phyloP scores from a whole-genome alignment of 306 rosid species.

The Prosopis cineraria region DNA sequence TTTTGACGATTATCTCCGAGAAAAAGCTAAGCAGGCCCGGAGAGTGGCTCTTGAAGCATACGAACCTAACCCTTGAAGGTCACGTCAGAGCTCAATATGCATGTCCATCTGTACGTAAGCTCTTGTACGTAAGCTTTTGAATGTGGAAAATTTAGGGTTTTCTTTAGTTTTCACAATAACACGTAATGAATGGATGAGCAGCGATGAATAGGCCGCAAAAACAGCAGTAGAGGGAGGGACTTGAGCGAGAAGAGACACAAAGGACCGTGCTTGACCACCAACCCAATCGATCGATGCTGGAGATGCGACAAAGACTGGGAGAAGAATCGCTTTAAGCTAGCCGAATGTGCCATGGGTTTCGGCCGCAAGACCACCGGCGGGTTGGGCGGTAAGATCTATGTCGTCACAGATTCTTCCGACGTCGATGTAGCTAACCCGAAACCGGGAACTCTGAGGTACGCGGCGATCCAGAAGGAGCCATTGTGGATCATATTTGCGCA shows the following conservation, averaged over 20 bases:
- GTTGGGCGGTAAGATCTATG: slow-evolving; percentile 36
- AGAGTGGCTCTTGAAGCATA: slow-evolving; percentile 46
- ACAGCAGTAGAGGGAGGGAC: slow-evolving; percentile 49
- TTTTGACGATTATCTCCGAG: slow-evolving; percentile 42
- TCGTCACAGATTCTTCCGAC: slow-evolving; percentile 55
- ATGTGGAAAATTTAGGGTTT: neutral
- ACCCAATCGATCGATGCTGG: slow-evolving; percentile 85
- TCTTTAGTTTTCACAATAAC: neutral
- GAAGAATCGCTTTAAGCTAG: slow-evolving; percentile 41
- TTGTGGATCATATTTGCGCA: slow-evolving; percentile 59
- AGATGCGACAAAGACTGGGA: slow-evolving; percentile 60
- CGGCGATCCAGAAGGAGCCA: slow-evolving; percentile 47
- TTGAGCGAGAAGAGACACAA: slow-evolving; percentile 1
- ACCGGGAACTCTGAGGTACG: slow-evolving; percentile 65
- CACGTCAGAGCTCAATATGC: slow-evolving; percentile 36
- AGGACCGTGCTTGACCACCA: slow-evolving; percentile 48
- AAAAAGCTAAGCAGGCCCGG: slow-evolving; percentile 39
- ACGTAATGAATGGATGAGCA: slow-evolving; percentile 7
- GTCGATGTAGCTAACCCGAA: slow-evolving; percentile 36
- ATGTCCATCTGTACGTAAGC: slow-evolving; percentile 40
- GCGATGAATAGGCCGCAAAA: slow-evolving; percentile 27
- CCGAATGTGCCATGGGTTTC: slow-evolving; percentile 55
- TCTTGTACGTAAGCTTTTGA: neutral
- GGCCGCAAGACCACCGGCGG: slow-evolving; percentile 64
- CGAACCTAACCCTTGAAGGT: slow-evolving; percentile 50